Conservation (phyloP, 2,329 filamentous ascomycete genomes). For the Thielaviopsis populi region DNA sequence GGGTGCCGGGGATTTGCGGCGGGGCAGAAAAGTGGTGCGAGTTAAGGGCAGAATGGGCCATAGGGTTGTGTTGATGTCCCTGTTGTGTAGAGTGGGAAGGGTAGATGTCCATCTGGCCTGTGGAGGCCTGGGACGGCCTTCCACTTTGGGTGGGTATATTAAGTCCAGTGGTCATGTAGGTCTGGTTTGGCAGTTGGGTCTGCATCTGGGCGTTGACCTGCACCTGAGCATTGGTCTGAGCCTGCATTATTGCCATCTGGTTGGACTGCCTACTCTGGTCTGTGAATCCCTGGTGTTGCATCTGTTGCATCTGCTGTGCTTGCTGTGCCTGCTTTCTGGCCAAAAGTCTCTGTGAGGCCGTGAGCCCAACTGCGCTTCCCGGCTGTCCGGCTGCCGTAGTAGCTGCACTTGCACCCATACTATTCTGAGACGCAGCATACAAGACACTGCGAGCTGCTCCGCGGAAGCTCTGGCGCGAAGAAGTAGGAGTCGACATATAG, state of each 20-base stretch:
- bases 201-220: background rate
- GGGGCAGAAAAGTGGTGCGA: background rate
- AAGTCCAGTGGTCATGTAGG: background rate
- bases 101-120: background rate
- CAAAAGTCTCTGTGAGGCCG: background rate
- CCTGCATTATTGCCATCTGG: background rate
- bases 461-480: background rate
- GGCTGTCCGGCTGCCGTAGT: background rate
- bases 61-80: background rate
- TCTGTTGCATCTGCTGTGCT: background rate
- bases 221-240: background rate
- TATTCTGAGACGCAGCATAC: background rate
- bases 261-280: background rate
- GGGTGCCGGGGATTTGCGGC: background rate
- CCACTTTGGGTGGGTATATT: background rate
- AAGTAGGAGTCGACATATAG: background rate
- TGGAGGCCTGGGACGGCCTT: background rate
- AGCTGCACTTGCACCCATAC: background rate
- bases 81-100: background rate
- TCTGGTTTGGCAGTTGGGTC: background rate
- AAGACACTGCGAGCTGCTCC: background rate
- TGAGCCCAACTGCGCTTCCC: background rate
- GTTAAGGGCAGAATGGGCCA: background rate
- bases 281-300: background rate
- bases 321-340: background rate